Conservation (phyloP, 2,329 filamentous ascomycete genomes). For the Pseudogymnoascus sp. region DNA sequence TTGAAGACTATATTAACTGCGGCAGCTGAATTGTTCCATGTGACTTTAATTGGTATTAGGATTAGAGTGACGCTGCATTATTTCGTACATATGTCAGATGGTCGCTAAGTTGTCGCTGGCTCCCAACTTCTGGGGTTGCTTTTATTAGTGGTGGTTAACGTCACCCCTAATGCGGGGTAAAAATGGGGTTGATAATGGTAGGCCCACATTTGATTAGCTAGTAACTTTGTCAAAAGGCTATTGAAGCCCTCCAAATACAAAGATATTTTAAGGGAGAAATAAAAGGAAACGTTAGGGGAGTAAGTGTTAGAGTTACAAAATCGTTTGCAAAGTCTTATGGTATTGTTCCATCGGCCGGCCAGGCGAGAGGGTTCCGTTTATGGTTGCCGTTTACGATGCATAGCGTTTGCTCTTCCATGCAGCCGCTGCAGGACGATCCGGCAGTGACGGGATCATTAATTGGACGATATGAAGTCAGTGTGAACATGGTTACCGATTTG, state of each 20-base stretch:
- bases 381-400: neutral
- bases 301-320: no score
- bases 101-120: neutral
- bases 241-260: no score
- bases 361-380: neutral
- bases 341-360: no score
- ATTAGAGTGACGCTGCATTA: neutral
- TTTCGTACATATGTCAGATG: neutral
- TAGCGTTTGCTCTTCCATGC: neutral
- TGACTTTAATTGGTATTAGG: neutral
- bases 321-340: no score
- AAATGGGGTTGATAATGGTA: neutral
- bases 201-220: neutral
- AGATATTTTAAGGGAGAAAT: no score
- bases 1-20: neutral
- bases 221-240: no score
- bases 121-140: neutral
- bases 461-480: neutral
- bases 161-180: neutral
- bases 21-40: neutral
- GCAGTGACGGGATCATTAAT: neutral
- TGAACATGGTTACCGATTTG: neutral
- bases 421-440: no score
- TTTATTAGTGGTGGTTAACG: neutral
- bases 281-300: no score